These are phyloP conservation scores for Trametes sp. DNA, from an alignment of 1,284 basidiomycete genomes.

Conservation along the genomic window DNA sequence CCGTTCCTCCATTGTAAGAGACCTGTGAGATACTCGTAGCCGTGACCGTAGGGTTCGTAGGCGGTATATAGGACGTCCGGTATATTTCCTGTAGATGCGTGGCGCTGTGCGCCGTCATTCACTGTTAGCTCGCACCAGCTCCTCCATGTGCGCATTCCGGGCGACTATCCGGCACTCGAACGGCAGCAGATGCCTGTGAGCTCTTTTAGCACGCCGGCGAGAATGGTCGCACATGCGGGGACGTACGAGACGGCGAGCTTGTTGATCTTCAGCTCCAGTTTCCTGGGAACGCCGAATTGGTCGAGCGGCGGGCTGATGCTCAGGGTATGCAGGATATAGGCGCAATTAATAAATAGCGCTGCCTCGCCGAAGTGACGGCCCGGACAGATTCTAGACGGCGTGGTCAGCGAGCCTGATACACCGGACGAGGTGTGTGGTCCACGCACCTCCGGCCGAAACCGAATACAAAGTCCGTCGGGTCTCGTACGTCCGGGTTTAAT, in stretches of 20 bases:
- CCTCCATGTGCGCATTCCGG: slow-evolving; percentile 5
- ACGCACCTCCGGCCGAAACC: slow-evolving; percentile 18
- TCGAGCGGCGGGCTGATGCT: slow-evolving; percentile 15
- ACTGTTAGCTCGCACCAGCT: not conserved
- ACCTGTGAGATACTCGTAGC: not conserved
- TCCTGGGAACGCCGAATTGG: slow-evolving; percentile 6
- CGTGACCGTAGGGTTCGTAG: not conserved
- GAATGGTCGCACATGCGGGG: too few species aligned
- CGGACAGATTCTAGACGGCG: slow-evolving; percentile 24
- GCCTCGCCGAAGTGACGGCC: slow-evolving; percentile 15
- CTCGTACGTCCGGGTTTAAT: slow-evolving; percentile 1
- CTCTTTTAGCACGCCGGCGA: not conserved
- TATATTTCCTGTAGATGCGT: too few species aligned
- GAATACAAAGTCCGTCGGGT: slow-evolving; percentile 11
- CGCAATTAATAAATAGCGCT: slow-evolving; percentile 20
- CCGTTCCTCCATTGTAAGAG: not conserved
- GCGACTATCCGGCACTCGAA: slow-evolving; percentile 10
- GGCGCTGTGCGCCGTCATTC: not conserved
- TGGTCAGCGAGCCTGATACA: not conserved
- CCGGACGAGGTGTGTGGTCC: too few species aligned
- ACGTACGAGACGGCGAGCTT: slow-evolving; percentile 17
- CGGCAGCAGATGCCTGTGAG: slow-evolving; percentile 2
- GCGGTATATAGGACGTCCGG: not conserved
- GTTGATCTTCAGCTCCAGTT: slow-evolving; percentile 3
- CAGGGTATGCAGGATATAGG: slow-evolving; percentile 21